Evolutionary conservation across 2,329 filamentous ascomycete species (phyloP), one percentile per base, ranked within the genome.

Genomic region (Colletotrichum sp.): DNA sequence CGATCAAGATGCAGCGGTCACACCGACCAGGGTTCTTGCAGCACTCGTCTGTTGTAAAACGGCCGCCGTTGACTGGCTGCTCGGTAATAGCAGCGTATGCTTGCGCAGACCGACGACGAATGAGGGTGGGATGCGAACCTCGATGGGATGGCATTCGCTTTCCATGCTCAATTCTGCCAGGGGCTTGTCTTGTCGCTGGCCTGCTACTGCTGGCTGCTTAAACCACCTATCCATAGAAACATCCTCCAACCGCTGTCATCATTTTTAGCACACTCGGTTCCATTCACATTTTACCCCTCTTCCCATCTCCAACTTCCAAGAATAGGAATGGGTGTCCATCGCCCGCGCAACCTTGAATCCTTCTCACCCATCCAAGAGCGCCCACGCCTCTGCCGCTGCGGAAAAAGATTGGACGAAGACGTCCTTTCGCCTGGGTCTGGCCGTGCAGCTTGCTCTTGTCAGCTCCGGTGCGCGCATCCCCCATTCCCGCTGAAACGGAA

Each of bases 201-300:
- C 39, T 43, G 18, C 18, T 43, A 3, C 39, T 43, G 39, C 39
- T 43, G 43, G 43, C 43, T 21, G 43, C 43, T 52, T 7, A 52
- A 52, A 21, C n/a, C 43, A 26, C 24, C 24, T 26, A 52, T 52
- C 9, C 43, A n/a, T n/a, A 12, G 39, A n/a, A 21, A 52, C 43
- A 52, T 36, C 13, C 21, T 66, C 60, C 21, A 74, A n/a, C 10
- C 72, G 61, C 61, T 26, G 61, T 39, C 65, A 55, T 68, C 36
- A 52, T 34, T 52, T 21, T 21, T 52, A 52, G n/a, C 43, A 52
- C 43, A 52, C n/a, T 52, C 43, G 43, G 43, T 52, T 52, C n/a
- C 43, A 24, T 52, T 52, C 36, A 18, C 55, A n/a, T 34, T 64
- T 64, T 72, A 72, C 68, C 73, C 69, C 73, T 72, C 63, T 67